These are phyloP conservation scores for Purshia tridentata DNA, from an alignment of 306 rosid genomes.

Conservation along the genomic window DNA sequence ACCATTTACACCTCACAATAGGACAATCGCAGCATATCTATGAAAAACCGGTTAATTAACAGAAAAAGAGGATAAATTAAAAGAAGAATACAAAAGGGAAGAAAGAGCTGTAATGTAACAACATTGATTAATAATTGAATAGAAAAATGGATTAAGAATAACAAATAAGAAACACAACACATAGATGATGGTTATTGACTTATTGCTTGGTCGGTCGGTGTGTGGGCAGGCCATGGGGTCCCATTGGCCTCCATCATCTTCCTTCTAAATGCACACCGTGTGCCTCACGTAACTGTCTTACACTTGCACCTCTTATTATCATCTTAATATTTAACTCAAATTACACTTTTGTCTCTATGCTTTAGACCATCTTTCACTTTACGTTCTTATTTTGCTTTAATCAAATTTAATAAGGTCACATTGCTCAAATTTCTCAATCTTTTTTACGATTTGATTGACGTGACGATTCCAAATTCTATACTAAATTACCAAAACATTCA, in stretches of 20 bases:
- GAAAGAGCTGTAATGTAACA: background rate
- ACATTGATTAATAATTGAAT: background rate
- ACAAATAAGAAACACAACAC: background rate
- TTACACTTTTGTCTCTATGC: no score
- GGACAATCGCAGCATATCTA: background rate
- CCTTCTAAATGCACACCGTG: background rate
- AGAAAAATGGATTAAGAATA: background rate
- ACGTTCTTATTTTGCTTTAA: no score
- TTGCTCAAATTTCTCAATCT: no score
- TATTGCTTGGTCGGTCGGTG: background rate
- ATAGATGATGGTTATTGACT: no score
- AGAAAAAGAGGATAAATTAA: background rate
- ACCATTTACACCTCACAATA: background rate
- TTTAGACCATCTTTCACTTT: no score
- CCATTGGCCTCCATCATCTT: background rate
- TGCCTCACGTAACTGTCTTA: background rate
- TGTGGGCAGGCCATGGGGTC: background rate
- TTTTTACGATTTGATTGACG: no score
- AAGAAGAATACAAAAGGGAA: background rate
- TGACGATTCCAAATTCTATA: no score
- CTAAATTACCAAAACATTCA: no score
- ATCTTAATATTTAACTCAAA: background rate
- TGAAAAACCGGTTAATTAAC: background rate
- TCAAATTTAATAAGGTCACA: no score
- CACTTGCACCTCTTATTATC: background rate